Conservation (phyloP, 2,329 filamentous ascomycete genomes). For the Nannizzia gypsea region DNA sequence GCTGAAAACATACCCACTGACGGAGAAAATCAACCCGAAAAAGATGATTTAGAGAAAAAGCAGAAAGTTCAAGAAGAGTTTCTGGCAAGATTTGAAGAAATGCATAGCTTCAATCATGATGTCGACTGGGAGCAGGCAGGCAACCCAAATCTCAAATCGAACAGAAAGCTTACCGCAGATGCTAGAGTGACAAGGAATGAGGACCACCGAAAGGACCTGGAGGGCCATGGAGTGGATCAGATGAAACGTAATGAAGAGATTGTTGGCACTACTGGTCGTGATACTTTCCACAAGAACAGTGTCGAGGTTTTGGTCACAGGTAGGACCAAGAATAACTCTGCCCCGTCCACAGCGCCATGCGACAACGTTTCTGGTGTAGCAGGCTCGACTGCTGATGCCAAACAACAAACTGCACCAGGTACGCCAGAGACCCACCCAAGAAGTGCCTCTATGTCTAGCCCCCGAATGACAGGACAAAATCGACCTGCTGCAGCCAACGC, state of each 20-base stretch:
- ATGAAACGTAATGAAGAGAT: constrained; percentile 55
- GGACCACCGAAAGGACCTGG: constrained; percentile 61
- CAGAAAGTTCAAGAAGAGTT: constrained; percentile 45
- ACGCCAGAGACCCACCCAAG: not conserved
- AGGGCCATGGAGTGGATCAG: constrained; percentile 64
- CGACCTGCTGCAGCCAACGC: constrained; percentile 32
- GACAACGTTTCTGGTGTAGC: not conserved
- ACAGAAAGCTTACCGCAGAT: constrained; percentile 46
- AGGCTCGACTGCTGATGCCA: not conserved
- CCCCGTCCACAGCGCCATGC: not conserved
- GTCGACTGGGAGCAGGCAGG: constrained; percentile 50
- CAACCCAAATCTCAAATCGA: constrained; percentile 45
- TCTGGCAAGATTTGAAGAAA: constrained; percentile 43
- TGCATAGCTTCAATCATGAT: constrained; percentile 65
- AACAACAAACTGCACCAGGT: not conserved
- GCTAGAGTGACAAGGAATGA: constrained; percentile 48
- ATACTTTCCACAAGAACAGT: constrained; percentile 54
- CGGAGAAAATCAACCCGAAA: constrained; percentile 29
- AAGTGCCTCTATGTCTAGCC: not conserved
- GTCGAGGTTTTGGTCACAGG: constrained; percentile 58
- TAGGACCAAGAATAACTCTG: not conserved
- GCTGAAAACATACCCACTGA: constrained; percentile 16
- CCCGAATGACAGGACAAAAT: not conserved
- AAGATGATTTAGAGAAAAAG: constrained; percentile 32
- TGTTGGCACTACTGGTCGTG: constrained; percentile 53